phyloP scores from a whole-genome alignment of 441 rosid genomes.

The Eruca vesicaria region DNA sequence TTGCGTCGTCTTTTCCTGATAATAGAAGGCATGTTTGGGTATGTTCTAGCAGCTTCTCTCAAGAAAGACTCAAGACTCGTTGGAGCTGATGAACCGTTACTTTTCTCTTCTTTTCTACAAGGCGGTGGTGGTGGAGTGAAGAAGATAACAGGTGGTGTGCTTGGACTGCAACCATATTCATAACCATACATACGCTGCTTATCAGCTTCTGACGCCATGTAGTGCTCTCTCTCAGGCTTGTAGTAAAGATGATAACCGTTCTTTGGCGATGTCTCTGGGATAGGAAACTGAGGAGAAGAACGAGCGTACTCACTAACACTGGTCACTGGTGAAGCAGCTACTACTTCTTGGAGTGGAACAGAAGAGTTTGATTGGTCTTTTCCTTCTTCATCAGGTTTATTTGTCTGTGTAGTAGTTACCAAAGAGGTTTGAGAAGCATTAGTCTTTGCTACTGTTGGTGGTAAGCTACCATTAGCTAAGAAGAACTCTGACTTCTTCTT shows the following conservation, averaged over 20 bases:
- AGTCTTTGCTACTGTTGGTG: constrained; percentile 61
- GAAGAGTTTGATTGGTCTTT: constrained; percentile 48
- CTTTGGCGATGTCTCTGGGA: constrained; percentile 30
- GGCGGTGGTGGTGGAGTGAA: constrained; percentile 67
- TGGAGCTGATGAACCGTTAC: constrained; percentile 36
- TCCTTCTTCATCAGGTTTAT: constrained; percentile 50
- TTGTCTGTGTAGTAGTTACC: constrained; percentile 44
- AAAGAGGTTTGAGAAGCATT: constrained; percentile 52
- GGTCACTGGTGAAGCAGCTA: constrained; percentile 47
- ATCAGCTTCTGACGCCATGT: constrained; percentile 41
- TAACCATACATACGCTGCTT: constrained; percentile 33
- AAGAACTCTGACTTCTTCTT: constrained; percentile 87
- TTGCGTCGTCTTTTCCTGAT: constrained; percentile 65
- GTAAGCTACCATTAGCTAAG: constrained; percentile 68
- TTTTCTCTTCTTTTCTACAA: constrained; percentile 48
- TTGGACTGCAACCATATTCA: constrained; percentile 49
- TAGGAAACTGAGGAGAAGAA: constrained; percentile 24
- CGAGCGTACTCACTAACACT: constrained; percentile 15
- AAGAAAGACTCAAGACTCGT: constrained; percentile 76
- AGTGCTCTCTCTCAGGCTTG: constrained; percentile 38
- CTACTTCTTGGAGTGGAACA: constrained; percentile 41
- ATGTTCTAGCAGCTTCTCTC: constrained; percentile 78
- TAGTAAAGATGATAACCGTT: constrained; percentile 34
- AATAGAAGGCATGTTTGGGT: constrained; percentile 88
- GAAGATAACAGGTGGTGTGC: constrained; percentile 61